These are phyloP conservation scores for Akebia trifoliata DNA, from an alignment of 164 flowering plant genomes.

Conservation along the genomic window DNA sequence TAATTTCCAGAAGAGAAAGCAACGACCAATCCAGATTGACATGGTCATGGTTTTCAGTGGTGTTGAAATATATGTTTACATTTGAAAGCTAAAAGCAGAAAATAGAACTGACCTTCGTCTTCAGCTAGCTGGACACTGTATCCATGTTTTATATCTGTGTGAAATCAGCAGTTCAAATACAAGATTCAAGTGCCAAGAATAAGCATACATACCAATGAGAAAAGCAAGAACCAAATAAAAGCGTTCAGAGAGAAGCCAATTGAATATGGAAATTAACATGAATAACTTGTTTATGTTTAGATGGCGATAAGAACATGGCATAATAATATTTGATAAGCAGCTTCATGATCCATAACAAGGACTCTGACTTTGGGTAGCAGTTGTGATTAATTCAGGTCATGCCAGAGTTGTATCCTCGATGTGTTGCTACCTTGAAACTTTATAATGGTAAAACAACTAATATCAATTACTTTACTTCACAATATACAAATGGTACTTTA, in stretches of 20 bases:
- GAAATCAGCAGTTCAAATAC: constrained; percentile 9
- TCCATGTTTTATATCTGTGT: constrained; percentile 57
- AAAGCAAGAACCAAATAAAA: background rate
- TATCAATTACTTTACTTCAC: too few relatives aligned
- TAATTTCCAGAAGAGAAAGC: background rate
- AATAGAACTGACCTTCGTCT: constrained; percentile 25
- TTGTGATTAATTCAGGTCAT: too few relatives aligned
- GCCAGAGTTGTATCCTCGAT: too few relatives aligned
- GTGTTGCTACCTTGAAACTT: too few relatives aligned
- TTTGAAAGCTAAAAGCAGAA: background rate
- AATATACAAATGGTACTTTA: too few relatives aligned
- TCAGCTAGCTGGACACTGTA: constrained; percentile 59
- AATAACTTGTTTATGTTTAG: background rate
- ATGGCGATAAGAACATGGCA: too few relatives aligned
- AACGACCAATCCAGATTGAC: background rate
- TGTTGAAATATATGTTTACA: background rate
- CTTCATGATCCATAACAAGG: too few relatives aligned
- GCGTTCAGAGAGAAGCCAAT: background rate
- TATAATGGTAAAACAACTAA: too few relatives aligned
- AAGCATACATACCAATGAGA: background rate
- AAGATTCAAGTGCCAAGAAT: background rate
- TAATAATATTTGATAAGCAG: too few relatives aligned
- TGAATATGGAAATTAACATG: background rate
- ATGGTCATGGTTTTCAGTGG: constrained; percentile 2
- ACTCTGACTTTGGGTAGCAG: too few relatives aligned